Evolutionary conservation across 2,329 filamentous ascomycete genomes (phyloP).

Genomic region (Clarireedia hainanense): DNA sequence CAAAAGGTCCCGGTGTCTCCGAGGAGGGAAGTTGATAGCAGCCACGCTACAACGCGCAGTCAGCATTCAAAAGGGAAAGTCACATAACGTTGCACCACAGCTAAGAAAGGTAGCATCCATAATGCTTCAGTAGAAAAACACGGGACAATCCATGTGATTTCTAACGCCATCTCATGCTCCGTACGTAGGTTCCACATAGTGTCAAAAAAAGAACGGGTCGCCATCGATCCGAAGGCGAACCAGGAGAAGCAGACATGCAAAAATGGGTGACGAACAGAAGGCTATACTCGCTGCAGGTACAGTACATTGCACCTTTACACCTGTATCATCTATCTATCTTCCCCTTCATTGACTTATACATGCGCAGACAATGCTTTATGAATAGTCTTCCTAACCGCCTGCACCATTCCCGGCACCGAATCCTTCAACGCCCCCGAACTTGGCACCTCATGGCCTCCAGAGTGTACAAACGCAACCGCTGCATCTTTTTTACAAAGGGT

Average conservation of each 20-base stretch:
- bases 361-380: background rate
- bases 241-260: too few species aligned
- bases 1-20: too few species aligned
- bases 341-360: background rate
- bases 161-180: too few species aligned
- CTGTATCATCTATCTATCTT: background rate
- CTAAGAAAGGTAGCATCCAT: background rate
- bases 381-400: background rate
- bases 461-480: background rate
- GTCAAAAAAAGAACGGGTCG: too few species aligned
- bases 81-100: background rate
- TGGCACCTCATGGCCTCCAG: conserved; percentile 7
- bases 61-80: background rate
- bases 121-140: background rate
- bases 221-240: too few species aligned
- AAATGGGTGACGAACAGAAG: too few species aligned
- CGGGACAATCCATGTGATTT: background rate
- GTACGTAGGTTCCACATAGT: too few species aligned
- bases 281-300: background rate
- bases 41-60: background rate
- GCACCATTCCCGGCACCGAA: background rate
- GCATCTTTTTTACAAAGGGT: background rate
- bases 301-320: background rate
- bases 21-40: background rate
- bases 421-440: background rate